Evolutionary conservation across 495 filamentous ascomycete genomes (phyloP), one percentile per base, ranked within the genome.

Genomic region (Penicillium atrosanguineum): DNA sequence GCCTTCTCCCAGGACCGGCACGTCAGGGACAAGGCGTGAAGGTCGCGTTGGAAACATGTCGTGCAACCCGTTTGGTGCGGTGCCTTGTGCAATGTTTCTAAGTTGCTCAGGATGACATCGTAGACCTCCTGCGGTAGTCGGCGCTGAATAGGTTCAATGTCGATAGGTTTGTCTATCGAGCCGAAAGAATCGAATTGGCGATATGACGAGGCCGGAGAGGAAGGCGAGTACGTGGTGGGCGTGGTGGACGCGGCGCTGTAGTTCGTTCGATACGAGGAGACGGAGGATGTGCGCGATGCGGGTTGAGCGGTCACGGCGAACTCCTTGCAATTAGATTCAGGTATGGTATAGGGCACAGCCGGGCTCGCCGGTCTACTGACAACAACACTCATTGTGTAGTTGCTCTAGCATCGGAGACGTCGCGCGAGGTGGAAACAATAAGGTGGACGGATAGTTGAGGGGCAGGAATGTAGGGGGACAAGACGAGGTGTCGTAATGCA

Each of bases 1-100:
- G 82, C 83, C 62, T 81, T 82, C 64, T 88, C 75, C 78, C 88
- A 87, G 36, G 83, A 80, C 45, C 83, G 80, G 51, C 80, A 84
- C 28, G 83, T 87, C 49, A 90, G 60, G 36, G 84, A 82, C 28
- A 91, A 75, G 46, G 81, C 77, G 59, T 82, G 83, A 23, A 91
- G 64, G 62, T 94, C 89, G 46, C 87, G 82, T 73, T 89, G 85
- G 69, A 85, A 90, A 69, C 90, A 92, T 55, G 87, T 88, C 49
- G 83, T 77, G 61, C 90, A 94, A 38, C 76, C 73, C 28, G 61
- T 63, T 54, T 72, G 73, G 26, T 65, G 62, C 16, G 66, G 63
- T 3, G 63, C 71, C 20, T 67, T 73, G 54, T 87, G 81, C 38
- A 83, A 47, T 7, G 59, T 53, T 40, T 79, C 71, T 14, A 87